These are phyloP conservation scores for Diaporthe ampelina DNA, from an alignment of 2,329 filamentous ascomycete species.

Conservation along the genomic window DNA sequence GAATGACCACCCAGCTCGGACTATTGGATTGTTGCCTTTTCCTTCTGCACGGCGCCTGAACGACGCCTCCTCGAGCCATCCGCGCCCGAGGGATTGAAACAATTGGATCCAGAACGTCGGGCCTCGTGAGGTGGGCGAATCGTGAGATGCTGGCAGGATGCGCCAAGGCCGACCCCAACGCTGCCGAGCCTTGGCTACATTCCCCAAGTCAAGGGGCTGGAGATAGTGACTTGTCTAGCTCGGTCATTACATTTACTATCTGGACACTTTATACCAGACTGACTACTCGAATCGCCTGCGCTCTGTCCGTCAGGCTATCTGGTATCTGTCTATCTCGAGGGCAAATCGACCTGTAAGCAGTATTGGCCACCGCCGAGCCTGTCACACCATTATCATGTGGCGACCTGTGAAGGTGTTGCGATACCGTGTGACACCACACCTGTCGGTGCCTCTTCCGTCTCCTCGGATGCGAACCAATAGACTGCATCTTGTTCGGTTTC, in stretches of 20 bases:
- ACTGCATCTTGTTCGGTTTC: neutral
- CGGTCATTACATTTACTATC: conserved; percentile 24
- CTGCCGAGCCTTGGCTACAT: conserved; percentile 31
- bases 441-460: conserved; percentile 16
- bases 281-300: conserved; percentile 1
- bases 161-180: conserved; percentile 26
- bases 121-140: neutral
- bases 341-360: conserved; percentile 11
- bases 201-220: conserved; percentile 4
- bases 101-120: conserved; percentile 26
- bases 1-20: neutral
- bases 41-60: neutral
- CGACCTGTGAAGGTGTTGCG: neutral
- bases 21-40: neutral
- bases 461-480: conserved; percentile 19
- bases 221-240: conserved; percentile 31
- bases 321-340: neutral
- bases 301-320: neutral
- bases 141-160: conserved; percentile 11
- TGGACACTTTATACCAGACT: conserved; percentile 12
- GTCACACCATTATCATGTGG: conserved; percentile 24
- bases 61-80: neutral
- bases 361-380: conserved; percentile 25
- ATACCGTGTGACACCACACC: conserved; percentile 1
- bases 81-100: neutral